Conservation (phyloP, 495 filamentous ascomycete genomes). For the Trichoderma parareesei region DNA sequence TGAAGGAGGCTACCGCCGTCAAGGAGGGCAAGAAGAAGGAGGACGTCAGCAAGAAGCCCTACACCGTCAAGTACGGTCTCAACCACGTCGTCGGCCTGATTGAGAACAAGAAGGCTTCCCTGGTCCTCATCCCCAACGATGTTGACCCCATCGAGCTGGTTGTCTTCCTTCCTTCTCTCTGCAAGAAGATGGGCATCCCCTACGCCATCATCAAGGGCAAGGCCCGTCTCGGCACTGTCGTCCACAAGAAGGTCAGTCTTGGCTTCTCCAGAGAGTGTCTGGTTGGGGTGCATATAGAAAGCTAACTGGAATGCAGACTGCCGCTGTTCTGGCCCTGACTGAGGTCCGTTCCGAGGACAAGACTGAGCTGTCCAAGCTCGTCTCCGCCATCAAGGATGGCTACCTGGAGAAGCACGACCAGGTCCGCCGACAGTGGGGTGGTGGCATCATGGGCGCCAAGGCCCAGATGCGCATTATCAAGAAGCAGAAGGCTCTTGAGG, state of each 20-base stretch:
- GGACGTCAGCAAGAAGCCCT: slow-evolving; percentile 99
- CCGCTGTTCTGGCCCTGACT: slow-evolving; percentile 90
- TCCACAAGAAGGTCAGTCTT: slow-evolving; percentile 88
- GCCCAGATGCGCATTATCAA: slow-evolving; percentile 87
- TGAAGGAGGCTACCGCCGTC: slow-evolving; percentile 94
- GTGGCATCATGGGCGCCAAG: slow-evolving; percentile 99
- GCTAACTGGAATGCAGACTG: slow-evolving; percentile 55
- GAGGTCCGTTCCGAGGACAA: slow-evolving; percentile 98
- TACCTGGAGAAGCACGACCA: slow-evolving; percentile 96
- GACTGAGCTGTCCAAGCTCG: slow-evolving; percentile 90
- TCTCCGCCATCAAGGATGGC: slow-evolving; percentile 94
- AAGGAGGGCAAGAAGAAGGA: slow-evolving; percentile 99
- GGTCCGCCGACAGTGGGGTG: slow-evolving; percentile 90
- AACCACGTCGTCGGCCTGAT: slow-evolving; percentile 99
- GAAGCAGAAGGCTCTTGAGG: slow-evolving; percentile 90
- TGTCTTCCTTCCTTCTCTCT: slow-evolving; percentile 96
- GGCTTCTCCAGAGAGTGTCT: slow-evolving; percentile 4
- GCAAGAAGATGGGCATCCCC: slow-evolving; percentile 99
- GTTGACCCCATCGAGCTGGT: slow-evolving; percentile 99
- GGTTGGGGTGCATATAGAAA: neutral
- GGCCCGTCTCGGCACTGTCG: slow-evolving; percentile 94
- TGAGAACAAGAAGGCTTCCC: slow-evolving; percentile 99
- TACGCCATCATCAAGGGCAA: slow-evolving; percentile 99
- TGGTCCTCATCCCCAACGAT: slow-evolving; percentile 98
- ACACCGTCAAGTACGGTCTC: slow-evolving; percentile 97